Conservation (phyloP, 371 early-diverging fungal species). For the Blastocladiella emersonii region DNA sequence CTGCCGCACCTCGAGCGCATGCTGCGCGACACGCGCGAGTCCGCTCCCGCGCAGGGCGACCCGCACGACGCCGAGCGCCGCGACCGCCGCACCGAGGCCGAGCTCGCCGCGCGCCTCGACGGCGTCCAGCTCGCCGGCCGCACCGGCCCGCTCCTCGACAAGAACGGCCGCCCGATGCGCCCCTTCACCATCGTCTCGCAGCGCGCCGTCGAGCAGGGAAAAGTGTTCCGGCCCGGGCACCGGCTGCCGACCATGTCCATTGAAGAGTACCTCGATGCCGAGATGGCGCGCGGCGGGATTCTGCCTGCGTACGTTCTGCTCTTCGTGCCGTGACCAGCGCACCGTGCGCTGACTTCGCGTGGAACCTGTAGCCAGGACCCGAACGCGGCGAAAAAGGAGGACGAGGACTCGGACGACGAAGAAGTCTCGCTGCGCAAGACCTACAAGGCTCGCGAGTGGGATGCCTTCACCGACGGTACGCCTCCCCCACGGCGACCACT, state of each 20-base stretch:
- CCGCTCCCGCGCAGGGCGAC: not conserved
- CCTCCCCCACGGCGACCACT: too few species aligned
- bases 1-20: not conserved
- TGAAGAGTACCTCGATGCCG: constrained; percentile 82
- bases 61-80: not conserved
- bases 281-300: constrained; percentile 59
- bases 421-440: constrained; percentile 68
- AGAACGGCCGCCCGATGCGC: constrained; percentile 32
- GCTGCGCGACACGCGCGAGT: not conserved
- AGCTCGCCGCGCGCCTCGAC: not conserved
- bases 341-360: not conserved
- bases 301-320: constrained; percentile 17
- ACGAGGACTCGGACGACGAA: constrained; percentile 63
- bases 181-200: constrained; percentile 81
- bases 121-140: not conserved
- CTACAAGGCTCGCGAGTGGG: constrained; percentile 71
- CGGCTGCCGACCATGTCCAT: constrained; percentile 91
- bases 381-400: constrained; percentile 44
- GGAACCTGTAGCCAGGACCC: constrained; percentile 8
- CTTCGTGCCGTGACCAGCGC: constrained; percentile 14
- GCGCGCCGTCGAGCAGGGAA: constrained; percentile 50
- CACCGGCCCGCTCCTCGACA: not conserved
- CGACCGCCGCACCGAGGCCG: not conserved
- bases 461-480: constrained; percentile 70
- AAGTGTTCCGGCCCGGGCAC: constrained; percentile 77